phyloP scores from a whole-genome alignment of 2,329 filamentous ascomycete genomes.

The Fusarium tjaetaba region DNA sequence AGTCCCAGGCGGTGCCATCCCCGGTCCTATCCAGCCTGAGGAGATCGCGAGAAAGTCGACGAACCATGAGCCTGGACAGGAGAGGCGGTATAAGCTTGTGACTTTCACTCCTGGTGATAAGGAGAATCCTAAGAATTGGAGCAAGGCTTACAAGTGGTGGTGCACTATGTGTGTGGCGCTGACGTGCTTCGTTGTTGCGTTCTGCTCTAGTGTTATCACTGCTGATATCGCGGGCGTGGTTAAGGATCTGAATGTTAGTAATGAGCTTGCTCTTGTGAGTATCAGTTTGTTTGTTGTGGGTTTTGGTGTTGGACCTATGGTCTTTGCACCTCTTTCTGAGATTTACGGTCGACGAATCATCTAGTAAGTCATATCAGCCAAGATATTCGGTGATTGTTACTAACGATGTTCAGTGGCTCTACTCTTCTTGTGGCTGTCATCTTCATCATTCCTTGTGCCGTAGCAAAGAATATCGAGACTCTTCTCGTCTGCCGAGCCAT shows the following conservation, averaged over 20 bases:
- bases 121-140: slow-evolving; percentile 89
- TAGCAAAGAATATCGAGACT: slow-evolving; percentile 79
- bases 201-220: slow-evolving; percentile 79
- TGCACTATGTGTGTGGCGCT: slow-evolving; percentile 85
- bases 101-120: slow-evolving; percentile 75
- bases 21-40: slow-evolving; percentile 51
- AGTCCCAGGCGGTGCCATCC: slow-evolving; percentile 69
- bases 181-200: slow-evolving; percentile 79
- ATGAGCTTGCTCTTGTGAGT: slow-evolving; percentile 76
- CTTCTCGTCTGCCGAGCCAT: slow-evolving; percentile 80
- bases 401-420: slow-evolving; percentile 51
- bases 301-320: slow-evolving; percentile 83
- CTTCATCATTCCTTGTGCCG: slow-evolving; percentile 83
- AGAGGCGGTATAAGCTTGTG: slow-evolving; percentile 62
- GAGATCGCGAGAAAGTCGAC: slow-evolving; percentile 34
- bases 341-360: slow-evolving; percentile 77
- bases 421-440: slow-evolving; percentile 77
- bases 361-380: slow-evolving; percentile 58
- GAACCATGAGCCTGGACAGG: slow-evolving; percentile 23
- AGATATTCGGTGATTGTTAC: not conserved
- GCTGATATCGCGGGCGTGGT: slow-evolving; percentile 74
- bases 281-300: slow-evolving; percentile 84
- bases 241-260: slow-evolving; percentile 72
- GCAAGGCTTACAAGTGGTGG: slow-evolving; percentile 81
- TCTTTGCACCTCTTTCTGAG: slow-evolving; percentile 82